Base-by-base conservation (phyloP, 2,329 filamentous ascomycete species). In the Colletotrichum truncatum region DNA sequence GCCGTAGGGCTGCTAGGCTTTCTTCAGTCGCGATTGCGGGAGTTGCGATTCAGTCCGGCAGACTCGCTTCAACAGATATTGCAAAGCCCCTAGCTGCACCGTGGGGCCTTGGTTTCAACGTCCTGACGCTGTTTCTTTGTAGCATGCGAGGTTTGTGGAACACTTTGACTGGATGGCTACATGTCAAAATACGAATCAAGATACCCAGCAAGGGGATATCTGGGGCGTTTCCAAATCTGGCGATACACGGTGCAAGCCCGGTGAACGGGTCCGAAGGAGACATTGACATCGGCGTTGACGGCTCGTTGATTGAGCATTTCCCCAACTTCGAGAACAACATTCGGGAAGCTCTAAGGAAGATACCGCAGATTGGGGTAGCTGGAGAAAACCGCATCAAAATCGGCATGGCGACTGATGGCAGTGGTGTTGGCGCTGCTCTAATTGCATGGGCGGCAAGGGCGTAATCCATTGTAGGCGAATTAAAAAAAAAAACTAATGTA, bases 331-430 rank as follows among this genome's bases (percentile, higher is more conserved):
- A 92, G 72, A 83, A 83, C 23, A 84, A 90, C 69, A 82, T 93
- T 39, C 82, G 90, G 10, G 84, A 88, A 71, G 89, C 89, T 10
- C 76, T 93, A 57, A 79, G 86, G 21, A 87, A 90, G 68, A 83
- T 92, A 32, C 80, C 84, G 10, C 82, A 86, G 61, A 85, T 93
- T 68, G 89, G 89, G 2, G 73, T 73, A 6, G 75, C 78, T 25
- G 89, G 89, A 6, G 89, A 92, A 74, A 87, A 86, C 78, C 86
- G 85, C 74, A 84, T 93, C 43, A 81, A 87, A 39, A 91, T 93
- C 70, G 90, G 89, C 3, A 87, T 92, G 71, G 90, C 90, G 25
- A 92, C 92, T 78, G 90, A 93, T 73, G 91, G 91, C 14, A 90
- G 86, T 68, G 90, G 91, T 54, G 88, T 93, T 30, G 91, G 91